Evolutionary conservation across 2,329 filamentous ascomycete genomes (phyloP), one percentile per base, ranked within the genome.

Genomic region (Epichloe uncinata): DNA sequence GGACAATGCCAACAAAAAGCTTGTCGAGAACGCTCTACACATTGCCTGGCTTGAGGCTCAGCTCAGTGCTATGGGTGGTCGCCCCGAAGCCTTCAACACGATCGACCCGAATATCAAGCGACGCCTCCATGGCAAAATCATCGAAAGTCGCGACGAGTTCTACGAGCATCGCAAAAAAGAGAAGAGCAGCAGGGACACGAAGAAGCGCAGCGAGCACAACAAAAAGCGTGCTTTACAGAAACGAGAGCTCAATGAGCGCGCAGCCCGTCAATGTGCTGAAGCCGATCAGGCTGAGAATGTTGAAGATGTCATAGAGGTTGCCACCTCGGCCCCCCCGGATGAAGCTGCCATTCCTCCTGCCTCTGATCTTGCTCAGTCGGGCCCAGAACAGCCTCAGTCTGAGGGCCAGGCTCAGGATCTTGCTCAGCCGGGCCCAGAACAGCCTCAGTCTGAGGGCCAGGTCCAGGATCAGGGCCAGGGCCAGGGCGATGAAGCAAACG

Each of bases 21-120:
- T 51, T 2, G 18, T 67, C 42, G 20, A 57, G 0, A 41, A 54
- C 0, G 52, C 46, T 34, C 35, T 51, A 15, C 30, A 37, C 12
- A 52, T 49, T 35, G 49, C 43, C 33, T 53, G 52, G 52, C 47
- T 53, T 2, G 34, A 51, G 26, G 52, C 42, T 16, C 38, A 48
- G 22, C 34, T 53, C 5, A 48, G 22, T 22, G 42, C 45, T 6
- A 20, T 53, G 5, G 49, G 51, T 12, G 51, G 51, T 36, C 16
- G 35, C 2, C 51, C 49, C 5, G 42, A 48, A 1, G 46, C 43
- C 5, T 53, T 45, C n/a, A 4, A 46, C 48, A 38, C 8, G 22
- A 36, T 53, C 43, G 40, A 33, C 34, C 30, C 20, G 1, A 35
- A 16, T 7, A 22, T 51, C 33, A 42, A 46, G 16, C 16, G 42